A percentile compares a stretch with the other conserved stretches of the same genome.
Evolutionary conservation across 768 basidiomycete genomes (phyloP).

Genomic region (Piloderma croceum): DNA sequence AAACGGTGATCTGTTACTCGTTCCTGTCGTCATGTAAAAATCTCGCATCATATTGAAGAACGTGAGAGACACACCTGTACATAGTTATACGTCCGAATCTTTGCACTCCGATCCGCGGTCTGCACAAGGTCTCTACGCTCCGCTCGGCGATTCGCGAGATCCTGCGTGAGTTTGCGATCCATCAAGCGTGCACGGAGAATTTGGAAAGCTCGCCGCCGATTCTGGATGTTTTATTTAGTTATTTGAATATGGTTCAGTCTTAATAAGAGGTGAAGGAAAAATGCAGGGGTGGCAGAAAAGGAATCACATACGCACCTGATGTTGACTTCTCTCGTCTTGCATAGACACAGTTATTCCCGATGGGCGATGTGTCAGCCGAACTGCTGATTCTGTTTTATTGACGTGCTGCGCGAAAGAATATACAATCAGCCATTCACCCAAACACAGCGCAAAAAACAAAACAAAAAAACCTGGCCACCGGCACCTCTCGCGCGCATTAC

Average conservation of each 20-base stretch:
- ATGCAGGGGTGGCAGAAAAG: neutral
- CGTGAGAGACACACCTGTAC: conserved; percentile 53
- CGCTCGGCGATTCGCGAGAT: conserved; percentile 65
- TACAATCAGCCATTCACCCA: no score
- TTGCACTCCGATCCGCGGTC: conserved; percentile 84
- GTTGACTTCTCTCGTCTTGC: conserved; percentile 97
- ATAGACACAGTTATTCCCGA: conserved; percentile 94
- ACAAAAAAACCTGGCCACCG: conserved; percentile 74
- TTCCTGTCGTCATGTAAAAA: no score
- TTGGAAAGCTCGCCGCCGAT: conserved; percentile 88
- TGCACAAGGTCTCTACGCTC: conserved; percentile 70
- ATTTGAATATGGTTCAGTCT: neutral
- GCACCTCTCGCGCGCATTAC: conserved; percentile 97
- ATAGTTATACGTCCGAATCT: conserved; percentile 94
- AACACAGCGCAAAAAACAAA: no score
- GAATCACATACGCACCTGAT: conserved; percentile 70
- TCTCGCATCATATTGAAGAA: neutral
- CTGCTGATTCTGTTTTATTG: conserved; percentile 97
- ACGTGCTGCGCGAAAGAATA: no score
- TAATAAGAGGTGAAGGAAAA: neutral
- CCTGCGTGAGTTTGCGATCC: conserved; percentile 67
- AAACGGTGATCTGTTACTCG: conserved; percentile 92
- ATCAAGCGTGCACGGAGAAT: conserved; percentile 82
- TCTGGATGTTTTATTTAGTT: conserved; percentile 40
- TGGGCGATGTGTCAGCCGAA: conserved; percentile 87